A percentile compares a stretch with the other conserved stretches of the same genome.
Conservation (phyloP, 352 stramenopile species). For the Phytophthora tentaculata region DNA sequence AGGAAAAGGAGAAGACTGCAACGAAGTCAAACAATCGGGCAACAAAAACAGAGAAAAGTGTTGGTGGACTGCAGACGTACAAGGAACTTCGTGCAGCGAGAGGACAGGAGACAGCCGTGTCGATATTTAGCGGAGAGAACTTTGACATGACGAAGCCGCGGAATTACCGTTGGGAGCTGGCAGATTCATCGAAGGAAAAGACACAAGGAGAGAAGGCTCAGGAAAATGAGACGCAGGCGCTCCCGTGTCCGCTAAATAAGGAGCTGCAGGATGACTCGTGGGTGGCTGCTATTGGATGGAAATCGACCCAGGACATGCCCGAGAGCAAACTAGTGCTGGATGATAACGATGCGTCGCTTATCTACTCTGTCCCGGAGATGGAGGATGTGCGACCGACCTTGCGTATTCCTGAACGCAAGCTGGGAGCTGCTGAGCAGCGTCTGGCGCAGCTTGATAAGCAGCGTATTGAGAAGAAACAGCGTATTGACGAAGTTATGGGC, state of each 20-base stretch:
- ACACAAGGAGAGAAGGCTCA: conserved; percentile 16
- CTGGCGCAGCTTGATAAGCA: conserved; percentile 80
- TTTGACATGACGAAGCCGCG: conserved; percentile 85
- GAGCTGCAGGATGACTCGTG: conserved; percentile 75
- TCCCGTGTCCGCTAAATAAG: conserved; percentile 67
- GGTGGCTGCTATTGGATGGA: conserved; percentile 82
- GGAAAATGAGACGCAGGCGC: conserved; percentile 15
- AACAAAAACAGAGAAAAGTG: conserved; percentile 20
- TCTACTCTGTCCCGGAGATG: conserved; percentile 80
- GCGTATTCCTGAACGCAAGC: conserved; percentile 82
- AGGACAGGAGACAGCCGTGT: conserved; percentile 7
- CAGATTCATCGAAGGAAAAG: conserved; percentile 28
- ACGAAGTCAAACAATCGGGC: conserved; percentile 2
- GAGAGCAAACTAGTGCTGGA: conserved; percentile 83
- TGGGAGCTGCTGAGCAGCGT: conserved; percentile 78
- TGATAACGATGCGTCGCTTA: conserved; percentile 81
- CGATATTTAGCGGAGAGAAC: conserved; percentile 23
- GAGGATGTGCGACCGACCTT: conserved; percentile 83
- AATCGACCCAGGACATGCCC: conserved; percentile 81
- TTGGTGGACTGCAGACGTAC: conserved; percentile 33
- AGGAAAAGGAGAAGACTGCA: conserved; percentile 12
- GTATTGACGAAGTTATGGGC: conserved; percentile 83
- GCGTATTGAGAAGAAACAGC: conserved; percentile 75
- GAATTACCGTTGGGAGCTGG: conserved; percentile 80
- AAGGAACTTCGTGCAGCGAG: conserved; percentile 43